Conservation (phyloP, 441 rosid genomes). For the Syzygium syzygioides region DNA sequence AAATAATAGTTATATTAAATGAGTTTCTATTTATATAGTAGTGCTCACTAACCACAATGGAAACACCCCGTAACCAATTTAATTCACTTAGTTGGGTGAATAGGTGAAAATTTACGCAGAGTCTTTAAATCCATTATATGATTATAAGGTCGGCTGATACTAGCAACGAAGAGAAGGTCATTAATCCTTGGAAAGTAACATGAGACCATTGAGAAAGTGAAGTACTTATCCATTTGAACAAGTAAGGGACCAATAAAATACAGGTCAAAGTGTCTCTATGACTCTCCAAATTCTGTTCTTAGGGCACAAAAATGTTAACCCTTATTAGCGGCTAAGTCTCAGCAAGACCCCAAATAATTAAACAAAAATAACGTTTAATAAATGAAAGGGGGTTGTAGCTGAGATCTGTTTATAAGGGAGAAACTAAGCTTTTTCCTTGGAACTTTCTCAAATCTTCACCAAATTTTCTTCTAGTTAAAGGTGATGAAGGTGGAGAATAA, state of each 20-base stretch:
- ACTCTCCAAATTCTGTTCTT: neutral
- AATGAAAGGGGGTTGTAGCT: neutral
- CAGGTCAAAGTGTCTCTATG: too few species aligned
- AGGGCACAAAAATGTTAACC: neutral
- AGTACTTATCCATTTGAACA: too few species aligned
- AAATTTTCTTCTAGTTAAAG: neutral
- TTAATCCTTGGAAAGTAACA: too few species aligned
- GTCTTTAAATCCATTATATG: neutral
- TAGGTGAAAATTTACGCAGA: too few species aligned
- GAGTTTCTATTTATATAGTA: too few species aligned
- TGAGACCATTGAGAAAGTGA: too few species aligned
- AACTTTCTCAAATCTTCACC: neutral
- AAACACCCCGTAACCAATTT: too few species aligned
- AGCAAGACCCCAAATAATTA: too few species aligned
- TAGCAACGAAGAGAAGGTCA: neutral
- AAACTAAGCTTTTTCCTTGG: neutral
- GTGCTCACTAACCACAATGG: neutral
- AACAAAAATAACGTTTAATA: too few species aligned
- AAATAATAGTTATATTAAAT: too few species aligned
- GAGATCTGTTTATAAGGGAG: neutral
- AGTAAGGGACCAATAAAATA: too few species aligned
- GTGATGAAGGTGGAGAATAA: neutral
- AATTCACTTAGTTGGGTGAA: too few species aligned
- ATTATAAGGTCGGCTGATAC: neutral
- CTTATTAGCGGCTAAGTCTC: neutral